Base-by-base conservation (phyloP, 2,329 filamentous ascomycete genomes). In the Dactylonectria estremocensis region DNA sequence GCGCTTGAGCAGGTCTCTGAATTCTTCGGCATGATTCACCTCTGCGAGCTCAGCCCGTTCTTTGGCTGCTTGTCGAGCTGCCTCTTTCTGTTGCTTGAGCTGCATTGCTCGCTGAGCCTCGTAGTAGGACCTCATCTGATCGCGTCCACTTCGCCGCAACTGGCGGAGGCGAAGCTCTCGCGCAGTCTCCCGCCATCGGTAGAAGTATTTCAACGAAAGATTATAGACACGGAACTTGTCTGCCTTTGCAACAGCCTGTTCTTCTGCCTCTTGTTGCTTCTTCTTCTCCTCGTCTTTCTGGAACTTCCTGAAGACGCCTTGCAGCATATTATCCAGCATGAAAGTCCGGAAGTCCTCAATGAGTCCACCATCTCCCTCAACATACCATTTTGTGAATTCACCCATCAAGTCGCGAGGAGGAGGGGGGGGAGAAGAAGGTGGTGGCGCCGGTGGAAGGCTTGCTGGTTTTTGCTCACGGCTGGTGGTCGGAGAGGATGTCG, bases 181-280 rank as follows among this genome's bases (percentile, higher is more conserved):
- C 9, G 85, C 86, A 45, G 79, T 83, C 14, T 85, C 76, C 55
- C 83, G 85, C 88, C 88, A 90, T 18, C 81, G 81, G 71, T 89
- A 89, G 67, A 90, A 89, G 75, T 83, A 90, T 54, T 85, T 88
- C 66, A 89, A 79, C 13, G 81, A 79, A 33, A 90, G 79, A 61
- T 82, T 88, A 73, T 87, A 85, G 3, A 71, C 73, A 43, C 85
- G 82, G 70, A 86, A 88, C n/a, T 80, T 77, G 16, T 82, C 80
- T 14, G 87, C 87, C 60, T 86, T 79, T 2, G 81, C 82, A 77
- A 86, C 50, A 73, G 85, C 73, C 68, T 76, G 72, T 18, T 83
- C 82, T 46, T 89, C 86, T 71, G 88, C 86, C 63, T 88, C 86
- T 53, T 78, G 82, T 20, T 76, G 79, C 54, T 73, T 80, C 45